phyloP scores from a whole-genome alignment of 371 early-diverging fungal species.

The Zychaea mexicana region DNA sequence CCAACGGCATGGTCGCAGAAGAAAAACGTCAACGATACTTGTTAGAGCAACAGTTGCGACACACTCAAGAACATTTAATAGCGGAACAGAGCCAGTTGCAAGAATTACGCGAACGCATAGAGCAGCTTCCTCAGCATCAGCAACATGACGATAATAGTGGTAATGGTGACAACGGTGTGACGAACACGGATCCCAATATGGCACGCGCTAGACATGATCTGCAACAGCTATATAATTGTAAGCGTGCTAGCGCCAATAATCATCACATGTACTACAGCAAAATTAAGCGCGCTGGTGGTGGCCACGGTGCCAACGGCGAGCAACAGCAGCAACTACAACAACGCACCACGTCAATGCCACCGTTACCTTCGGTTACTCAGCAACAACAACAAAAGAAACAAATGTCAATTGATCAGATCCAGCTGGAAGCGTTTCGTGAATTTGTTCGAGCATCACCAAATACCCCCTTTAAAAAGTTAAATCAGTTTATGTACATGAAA shows the following conservation, averaged over 20 bases:
- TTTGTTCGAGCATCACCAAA: conserved; percentile 67
- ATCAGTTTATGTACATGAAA: conserved; percentile 73
- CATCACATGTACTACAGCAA: conserved; percentile 24
- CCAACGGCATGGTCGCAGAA: conserved; percentile 79
- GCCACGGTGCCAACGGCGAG: no score
- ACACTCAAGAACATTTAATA: conserved; percentile 63
- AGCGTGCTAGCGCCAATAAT: conserved; percentile 42
- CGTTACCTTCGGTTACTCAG: conserved; percentile 17
- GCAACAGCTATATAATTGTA: conserved; percentile 20
- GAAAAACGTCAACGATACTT: conserved; percentile 68
- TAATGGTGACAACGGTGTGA: no score
- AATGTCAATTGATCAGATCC: conserved; percentile 60
- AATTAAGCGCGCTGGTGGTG: no score
- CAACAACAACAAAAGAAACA: neutral
- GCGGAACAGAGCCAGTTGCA: conserved; percentile 75
- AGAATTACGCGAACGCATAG: conserved; percentile 59
- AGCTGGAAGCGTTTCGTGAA: conserved; percentile 77
- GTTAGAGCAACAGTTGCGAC: conserved; percentile 49
- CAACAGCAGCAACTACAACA: conserved; percentile 15
- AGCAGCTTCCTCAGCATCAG: conserved; percentile 12
- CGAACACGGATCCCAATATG: conserved; percentile 12
- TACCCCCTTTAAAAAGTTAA: conserved; percentile 65
- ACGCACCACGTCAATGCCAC: conserved; percentile 28
- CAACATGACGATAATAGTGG: neutral
- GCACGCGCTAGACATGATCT: conserved; percentile 24